phyloP scores from a whole-genome alignment of 441 rosid genomes.

The Melastoma candidum region DNA sequence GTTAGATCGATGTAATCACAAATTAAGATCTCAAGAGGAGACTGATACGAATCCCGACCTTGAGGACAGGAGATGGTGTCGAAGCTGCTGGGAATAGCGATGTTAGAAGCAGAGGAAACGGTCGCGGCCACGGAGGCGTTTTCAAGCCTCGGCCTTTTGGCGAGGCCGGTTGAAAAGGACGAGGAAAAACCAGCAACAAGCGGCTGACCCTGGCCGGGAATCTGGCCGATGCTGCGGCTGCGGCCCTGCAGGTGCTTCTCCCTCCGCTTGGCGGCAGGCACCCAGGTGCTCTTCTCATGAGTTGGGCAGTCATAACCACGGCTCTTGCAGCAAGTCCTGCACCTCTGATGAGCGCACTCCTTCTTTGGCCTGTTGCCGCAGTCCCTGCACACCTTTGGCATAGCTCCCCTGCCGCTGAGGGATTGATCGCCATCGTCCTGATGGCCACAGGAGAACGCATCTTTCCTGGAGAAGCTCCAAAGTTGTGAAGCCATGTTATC shows the following conservation, averaged over 20 bases:
- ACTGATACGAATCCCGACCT: conserved; percentile 24
- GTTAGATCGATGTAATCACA: too few relatives aligned
- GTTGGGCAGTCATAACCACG: conserved; percentile 43
- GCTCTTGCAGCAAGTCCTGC: conserved; percentile 60
- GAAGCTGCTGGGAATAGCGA: conserved; percentile 28
- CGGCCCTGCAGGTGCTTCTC: conserved; percentile 14
- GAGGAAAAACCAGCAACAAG: conserved; percentile 24
- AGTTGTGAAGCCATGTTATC: too few relatives aligned
- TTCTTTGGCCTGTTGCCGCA: conserved; percentile 59
- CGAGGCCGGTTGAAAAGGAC: conserved; percentile 34
- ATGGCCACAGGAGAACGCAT: conserved; percentile 1
- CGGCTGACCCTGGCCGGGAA: too few relatives aligned
- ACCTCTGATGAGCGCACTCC: conserved; percentile 39
- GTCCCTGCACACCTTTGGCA: conserved; percentile 35
- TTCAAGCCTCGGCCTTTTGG: conserved; percentile 36
- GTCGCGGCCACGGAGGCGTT: conserved; percentile 7
- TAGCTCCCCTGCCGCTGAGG: conserved; percentile 14
- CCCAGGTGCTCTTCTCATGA: conserved; percentile 63
- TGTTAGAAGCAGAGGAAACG: conserved; percentile 24
- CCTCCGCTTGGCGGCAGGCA: conserved; percentile 34
- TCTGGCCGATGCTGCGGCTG: too few relatives aligned
- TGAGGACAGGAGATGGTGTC: conserved; percentile 38
- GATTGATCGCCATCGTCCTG: conserved; percentile 13
- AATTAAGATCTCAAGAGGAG: background rate
- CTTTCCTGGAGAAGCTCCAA: conserved; percentile 2